A percentile compares a stretch with the other conserved stretches of the same genome.
phyloP scores from a whole-genome alignment of 2,329 filamentous ascomycete genomes.

The Pseudogymnoascus sp. region DNA sequence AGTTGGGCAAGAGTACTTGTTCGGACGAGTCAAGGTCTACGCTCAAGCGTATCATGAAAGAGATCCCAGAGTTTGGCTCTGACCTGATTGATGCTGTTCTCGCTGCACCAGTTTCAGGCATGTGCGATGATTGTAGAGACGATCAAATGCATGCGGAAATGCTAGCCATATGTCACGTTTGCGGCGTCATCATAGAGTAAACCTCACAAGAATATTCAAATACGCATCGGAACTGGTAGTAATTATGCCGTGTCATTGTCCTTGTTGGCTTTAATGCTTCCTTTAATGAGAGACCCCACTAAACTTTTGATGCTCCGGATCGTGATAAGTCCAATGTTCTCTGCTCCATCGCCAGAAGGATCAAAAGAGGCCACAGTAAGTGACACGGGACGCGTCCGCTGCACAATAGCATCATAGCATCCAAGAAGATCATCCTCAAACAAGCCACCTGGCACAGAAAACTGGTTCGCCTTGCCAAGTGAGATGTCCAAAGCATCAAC shows the following conservation, averaged over 20 bases:
- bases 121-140: neutral
- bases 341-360: constrained; percentile 1
- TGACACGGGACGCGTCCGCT: neutral
- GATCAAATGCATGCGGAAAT: neutral
- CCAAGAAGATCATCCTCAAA: constrained; percentile 21
- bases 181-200: neutral
- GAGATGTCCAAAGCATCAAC: constrained; percentile 30
- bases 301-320: neutral
- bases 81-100: neutral
- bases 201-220: neutral
- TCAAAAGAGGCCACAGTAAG: constrained; percentile 10
- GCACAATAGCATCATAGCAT: constrained; percentile 12
- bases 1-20: neutral
- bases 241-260: neutral
- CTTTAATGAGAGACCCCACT: neutral
- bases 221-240: neutral
- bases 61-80: neutral
- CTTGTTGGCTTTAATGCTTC: neutral
- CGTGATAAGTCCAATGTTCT: neutral
- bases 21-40: neutral
- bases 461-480: constrained; percentile 31
- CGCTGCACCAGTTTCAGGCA: neutral
- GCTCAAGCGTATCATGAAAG: neutral
- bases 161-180: neutral
- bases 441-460: constrained; percentile 30